A percentile compares a stretch with the other conserved stretches of the same genome.
phyloP scores from a whole-genome alignment of 805 yeast genomes.

The Saturnispora mendoncae region DNA sequence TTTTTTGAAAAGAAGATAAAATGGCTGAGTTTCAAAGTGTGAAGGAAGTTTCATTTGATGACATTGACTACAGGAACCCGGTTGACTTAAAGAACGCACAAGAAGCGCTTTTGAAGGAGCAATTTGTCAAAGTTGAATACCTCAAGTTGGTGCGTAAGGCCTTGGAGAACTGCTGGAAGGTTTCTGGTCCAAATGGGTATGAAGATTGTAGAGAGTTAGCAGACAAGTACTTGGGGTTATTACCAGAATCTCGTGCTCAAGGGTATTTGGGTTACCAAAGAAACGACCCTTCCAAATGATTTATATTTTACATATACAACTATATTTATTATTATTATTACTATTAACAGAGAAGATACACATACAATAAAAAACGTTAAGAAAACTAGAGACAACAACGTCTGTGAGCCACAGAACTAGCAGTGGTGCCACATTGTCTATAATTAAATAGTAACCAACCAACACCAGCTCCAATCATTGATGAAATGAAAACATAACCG shows the following conservation, averaged over 20 bases:
- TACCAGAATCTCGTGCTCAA: slow-evolving; percentile 56
- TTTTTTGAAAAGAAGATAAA: neutral
- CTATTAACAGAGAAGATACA: too few relatives aligned
- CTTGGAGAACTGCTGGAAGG: slow-evolving; percentile 57
- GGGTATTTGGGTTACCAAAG: slow-evolving; percentile 83
- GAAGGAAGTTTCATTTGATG: slow-evolving; percentile 74
- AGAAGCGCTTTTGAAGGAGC: slow-evolving; percentile 69
- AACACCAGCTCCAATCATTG: slow-evolving; percentile 17
- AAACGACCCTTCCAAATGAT: slow-evolving; percentile 71
- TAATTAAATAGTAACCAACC: slow-evolving; percentile 15
- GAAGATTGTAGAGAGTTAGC: slow-evolving; percentile 78
- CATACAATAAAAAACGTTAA: too few relatives aligned
- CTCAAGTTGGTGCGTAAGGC: slow-evolving; percentile 65
- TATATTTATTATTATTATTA: slow-evolving; percentile 4
- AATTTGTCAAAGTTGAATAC: slow-evolving; percentile 63
- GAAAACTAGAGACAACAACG: slow-evolving; percentile 10
- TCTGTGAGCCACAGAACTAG: slow-evolving; percentile 5
- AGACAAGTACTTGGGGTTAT: slow-evolving; percentile 67
- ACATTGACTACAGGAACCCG: slow-evolving; percentile 64
- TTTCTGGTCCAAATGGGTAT: slow-evolving; percentile 54
- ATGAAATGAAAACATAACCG: slow-evolving; percentile 18
- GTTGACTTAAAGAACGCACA: slow-evolving; percentile 63
- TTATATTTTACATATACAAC: neutral
- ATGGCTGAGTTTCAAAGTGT: slow-evolving; percentile 31
- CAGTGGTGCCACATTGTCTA: neutral